Base-by-base conservation (phyloP, 345 rosid species). In the Turnera subulata region DNA sequence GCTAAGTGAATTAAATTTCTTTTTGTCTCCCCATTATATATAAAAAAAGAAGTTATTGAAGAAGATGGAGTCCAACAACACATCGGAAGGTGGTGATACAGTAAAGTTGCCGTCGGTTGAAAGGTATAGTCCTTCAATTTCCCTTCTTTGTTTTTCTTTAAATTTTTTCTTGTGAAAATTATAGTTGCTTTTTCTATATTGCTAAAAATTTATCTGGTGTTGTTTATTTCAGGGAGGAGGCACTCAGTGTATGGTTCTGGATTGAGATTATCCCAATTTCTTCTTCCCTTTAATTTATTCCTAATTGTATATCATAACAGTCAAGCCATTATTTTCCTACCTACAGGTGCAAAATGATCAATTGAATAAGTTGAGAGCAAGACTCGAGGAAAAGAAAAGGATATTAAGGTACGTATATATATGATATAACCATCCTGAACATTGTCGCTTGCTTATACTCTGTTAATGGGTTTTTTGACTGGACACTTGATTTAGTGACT, bases 381-480 rank as follows among this genome's bases (percentile, higher is more conserved):
- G 23, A 46, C 21, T 71, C 2, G 42, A 33, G 2, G 60, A 68
- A 58, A 71, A 61, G 53, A 67, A 18, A 53, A 61, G 38, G 32
- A 61, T 71, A 43, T 39, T 76, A 11, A 58, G 70, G 80, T 76
- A 33, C 4, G 10, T n/a, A n/a, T n/a, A n/a, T n/a, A n/a, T n/a
- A n/a, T n/a, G n/a, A n/a, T n/a, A n/a, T 6, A 29, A 6, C 18
- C 20, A 0, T 26, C 0, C 7, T 18, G 20, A 15, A 9, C 6
- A 18, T 19, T 32, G 35, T 58, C 3, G 4, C 3, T 46, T 29
- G 2, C 8, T 40, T 56, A 10, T 0, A 10, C 25, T 25, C 22
- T 2, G 23, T 26, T 2, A 17, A n/a, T 2, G 42, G 4, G 13
- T 4, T 14, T 24, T 6, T 18, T 12, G 2, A 1, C 9, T 52